Percentiles rank a stretch among this genome's conserved stretches.
These are phyloP conservation scores for Hemisphaericaspora nanyangensis DNA, from an alignment of 805 yeast genomes.

Conservation along the genomic window DNA sequence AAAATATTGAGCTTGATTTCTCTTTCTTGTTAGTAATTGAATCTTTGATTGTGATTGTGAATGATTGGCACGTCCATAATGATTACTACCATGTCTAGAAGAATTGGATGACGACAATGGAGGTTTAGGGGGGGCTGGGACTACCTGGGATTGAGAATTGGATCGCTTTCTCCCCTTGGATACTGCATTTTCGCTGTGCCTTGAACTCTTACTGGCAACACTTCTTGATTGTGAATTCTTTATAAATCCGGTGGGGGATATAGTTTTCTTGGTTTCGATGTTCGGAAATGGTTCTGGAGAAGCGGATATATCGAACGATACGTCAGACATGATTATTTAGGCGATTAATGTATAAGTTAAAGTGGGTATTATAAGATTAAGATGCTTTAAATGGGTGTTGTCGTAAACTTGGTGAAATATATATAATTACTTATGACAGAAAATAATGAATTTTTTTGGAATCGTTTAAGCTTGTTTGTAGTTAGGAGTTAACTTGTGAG, in stretches of 20 bases:
- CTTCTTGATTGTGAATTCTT: not conserved
- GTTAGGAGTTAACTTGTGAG: too few relatives aligned
- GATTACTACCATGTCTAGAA: not conserved
- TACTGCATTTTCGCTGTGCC: not conserved
- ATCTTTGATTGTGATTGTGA: conserved; percentile 9
- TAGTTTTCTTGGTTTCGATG: conserved; percentile 2
- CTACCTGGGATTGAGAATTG: conserved; percentile 41
- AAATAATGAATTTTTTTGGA: too few relatives aligned
- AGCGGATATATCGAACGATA: not conserved
- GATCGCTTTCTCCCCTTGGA: conserved; percentile 26
- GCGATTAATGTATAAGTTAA: too few relatives aligned
- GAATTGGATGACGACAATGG: conserved; percentile 4
- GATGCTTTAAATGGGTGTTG: too few relatives aligned
- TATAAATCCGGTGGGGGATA: not conserved
- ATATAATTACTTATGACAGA: too few relatives aligned
- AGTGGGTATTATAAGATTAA: too few relatives aligned
- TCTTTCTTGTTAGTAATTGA: conserved; percentile 7
- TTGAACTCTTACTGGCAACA: not conserved
- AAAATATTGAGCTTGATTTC: conserved; percentile 43
- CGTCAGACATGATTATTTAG: too few relatives aligned
- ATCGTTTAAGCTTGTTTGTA: too few relatives aligned
- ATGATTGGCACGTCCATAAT: conserved; percentile 3
- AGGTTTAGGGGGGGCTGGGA: conserved; percentile 19
- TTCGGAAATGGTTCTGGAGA: conserved; percentile 7
- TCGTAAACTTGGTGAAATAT: too few relatives aligned